Evolutionary conservation across 2,329 filamentous ascomycete genomes (phyloP).

Genomic region (Hypoxylon sp.): DNA sequence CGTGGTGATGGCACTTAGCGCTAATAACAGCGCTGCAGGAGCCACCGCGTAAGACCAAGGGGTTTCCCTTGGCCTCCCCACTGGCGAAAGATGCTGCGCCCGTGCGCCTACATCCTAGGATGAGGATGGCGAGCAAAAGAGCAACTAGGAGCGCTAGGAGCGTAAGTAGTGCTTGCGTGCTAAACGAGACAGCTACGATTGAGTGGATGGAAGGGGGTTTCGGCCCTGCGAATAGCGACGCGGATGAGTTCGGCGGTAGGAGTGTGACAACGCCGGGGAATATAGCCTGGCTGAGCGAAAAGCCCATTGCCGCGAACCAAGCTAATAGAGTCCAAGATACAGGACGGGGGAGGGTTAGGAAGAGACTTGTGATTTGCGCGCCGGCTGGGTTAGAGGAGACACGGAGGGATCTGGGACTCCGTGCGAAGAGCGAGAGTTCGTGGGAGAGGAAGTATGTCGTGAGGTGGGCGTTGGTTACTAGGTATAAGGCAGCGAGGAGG

Average conservation of each 20-base stretch:
- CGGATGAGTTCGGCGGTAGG: conserved; percentile 20
- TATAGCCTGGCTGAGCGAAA: conserved; percentile 62
- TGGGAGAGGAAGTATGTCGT: conserved; percentile 64
- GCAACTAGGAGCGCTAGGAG: conserved; percentile 58
- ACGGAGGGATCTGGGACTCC: conserved; percentile 56
- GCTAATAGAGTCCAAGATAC: conserved; percentile 61
- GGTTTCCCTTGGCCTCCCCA: conserved; percentile 60
- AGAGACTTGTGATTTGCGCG: conserved; percentile 62
- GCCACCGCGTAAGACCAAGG: conserved; percentile 62
- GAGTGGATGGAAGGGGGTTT: conserved; percentile 11
- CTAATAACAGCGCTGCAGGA: conserved; percentile 66
- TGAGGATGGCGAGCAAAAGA: conserved; percentile 54
- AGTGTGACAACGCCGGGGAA: conserved; percentile 52
- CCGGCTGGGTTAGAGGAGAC: conserved; percentile 61
- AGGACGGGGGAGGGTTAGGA: conserved; percentile 64
- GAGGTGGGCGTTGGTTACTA: conserved; percentile 62
- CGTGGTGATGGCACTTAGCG: conserved; percentile 60
- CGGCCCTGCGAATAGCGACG: not conserved
- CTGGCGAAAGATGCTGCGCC: conserved; percentile 54
- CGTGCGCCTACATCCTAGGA: conserved; percentile 58
- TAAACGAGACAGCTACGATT: conserved; percentile 58
- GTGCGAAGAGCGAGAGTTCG: conserved; percentile 62
- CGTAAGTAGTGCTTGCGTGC: conserved; percentile 58
- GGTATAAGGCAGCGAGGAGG: conserved; percentile 62
- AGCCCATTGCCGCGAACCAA: conserved; percentile 60